A percentile compares a stretch with the other conserved stretches of the same genome.
phyloP scores from a whole-genome alignment of 2,329 filamentous ascomycete species.

The Boeremia exigua region DNA sequence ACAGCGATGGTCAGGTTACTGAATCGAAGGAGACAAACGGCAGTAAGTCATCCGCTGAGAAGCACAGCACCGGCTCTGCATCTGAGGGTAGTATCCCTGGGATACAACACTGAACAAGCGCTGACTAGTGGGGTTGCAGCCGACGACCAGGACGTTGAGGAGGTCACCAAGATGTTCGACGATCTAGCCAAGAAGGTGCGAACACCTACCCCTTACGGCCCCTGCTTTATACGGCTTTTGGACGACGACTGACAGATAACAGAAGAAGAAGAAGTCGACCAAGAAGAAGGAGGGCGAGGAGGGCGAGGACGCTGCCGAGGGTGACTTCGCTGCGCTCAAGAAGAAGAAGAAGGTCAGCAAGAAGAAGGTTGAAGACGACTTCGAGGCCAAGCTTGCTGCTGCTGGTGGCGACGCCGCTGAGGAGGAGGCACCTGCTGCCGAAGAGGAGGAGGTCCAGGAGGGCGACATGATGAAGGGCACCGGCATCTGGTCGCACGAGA shows the following conservation, averaged over 20 bases:
- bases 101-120: conserved; percentile 6
- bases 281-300: conserved; percentile 65
- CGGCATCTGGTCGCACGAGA: conserved; percentile 87
- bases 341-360: conserved; percentile 88
- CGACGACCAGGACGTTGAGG: conserved; percentile 65
- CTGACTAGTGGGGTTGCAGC: conserved; percentile 34
- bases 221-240: background rate
- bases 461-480: conserved; percentile 88
- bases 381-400: conserved; percentile 70
- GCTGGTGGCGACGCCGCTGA: conserved; percentile 62
- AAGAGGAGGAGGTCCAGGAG: conserved; percentile 60
- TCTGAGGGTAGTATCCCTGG: conserved; percentile 27
- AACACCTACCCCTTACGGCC: background rate
- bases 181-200: conserved; percentile 70
- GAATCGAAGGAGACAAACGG: conserved; percentile 74
- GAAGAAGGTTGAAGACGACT: conserved; percentile 64
- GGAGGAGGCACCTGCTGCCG: conserved; percentile 56
- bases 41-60: conserved; percentile 80
- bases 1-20: conserved; percentile 85
- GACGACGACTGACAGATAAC: conserved; percentile 9
- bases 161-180: conserved; percentile 68
- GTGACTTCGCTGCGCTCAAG: conserved; percentile 70
- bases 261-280: conserved; percentile 69
- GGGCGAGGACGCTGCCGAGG: conserved; percentile 57
- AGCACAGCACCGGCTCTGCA: conserved; percentile 58